Evolutionary conservation across 2,329 filamentous ascomycete genomes (phyloP).

Genomic region (Diaporthe velutina): DNA sequence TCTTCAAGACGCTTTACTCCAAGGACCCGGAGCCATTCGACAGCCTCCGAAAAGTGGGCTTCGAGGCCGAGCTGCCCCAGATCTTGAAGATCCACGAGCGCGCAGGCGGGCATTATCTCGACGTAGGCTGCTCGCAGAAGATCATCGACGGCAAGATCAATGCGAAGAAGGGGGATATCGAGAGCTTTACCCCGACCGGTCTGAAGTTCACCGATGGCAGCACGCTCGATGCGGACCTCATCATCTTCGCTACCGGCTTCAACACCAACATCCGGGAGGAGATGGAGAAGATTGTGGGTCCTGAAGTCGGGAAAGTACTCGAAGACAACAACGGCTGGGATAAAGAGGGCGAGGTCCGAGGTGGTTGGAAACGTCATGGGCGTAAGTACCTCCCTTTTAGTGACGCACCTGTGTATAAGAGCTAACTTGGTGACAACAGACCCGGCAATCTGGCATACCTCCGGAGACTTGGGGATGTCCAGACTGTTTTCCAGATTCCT

Average conservation of each 20-base stretch:
- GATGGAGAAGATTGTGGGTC: neutral
- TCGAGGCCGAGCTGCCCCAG: neutral
- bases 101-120: constrained; percentile 72
- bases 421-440: neutral
- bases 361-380: neutral
- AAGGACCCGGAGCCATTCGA: neutral
- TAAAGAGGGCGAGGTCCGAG: constrained; percentile 2
- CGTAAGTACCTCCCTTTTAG: neutral
- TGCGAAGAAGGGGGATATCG: constrained; percentile 63
- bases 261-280: constrained; percentile 5
- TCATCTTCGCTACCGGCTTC: constrained; percentile 67
- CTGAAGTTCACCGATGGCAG: constrained; percentile 62
- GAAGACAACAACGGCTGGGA: neutral
- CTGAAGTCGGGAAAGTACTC: neutral
- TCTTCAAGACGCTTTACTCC: constrained; percentile 6
- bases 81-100: constrained; percentile 51
- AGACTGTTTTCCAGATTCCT: neutral
- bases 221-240: constrained; percentile 65
- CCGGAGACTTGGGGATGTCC: neutral
- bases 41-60: neutral
- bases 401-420: accelerated
- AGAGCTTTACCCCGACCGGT: constrained; percentile 56
- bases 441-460: neutral
- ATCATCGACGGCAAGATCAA: constrained; percentile 70
- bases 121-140: constrained; percentile 65